Conservation (phyloP, 2,329 filamentous ascomycete species). For the Penicillium sp. region DNA sequence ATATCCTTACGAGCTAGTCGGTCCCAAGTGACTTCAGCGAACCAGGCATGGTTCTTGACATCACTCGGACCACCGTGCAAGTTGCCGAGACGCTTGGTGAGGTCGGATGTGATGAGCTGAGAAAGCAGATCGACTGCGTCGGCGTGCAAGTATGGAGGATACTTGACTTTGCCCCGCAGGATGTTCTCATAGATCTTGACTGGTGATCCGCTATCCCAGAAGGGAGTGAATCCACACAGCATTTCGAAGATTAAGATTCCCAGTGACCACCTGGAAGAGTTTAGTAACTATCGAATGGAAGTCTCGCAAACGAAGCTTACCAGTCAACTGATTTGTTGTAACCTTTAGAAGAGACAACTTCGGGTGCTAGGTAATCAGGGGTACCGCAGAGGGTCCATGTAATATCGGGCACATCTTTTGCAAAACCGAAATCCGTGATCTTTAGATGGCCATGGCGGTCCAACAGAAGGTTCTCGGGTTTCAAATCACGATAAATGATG, state of each 20-base stretch:
- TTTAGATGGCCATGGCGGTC: conserved; percentile 93
- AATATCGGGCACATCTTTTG: conserved; percentile 96
- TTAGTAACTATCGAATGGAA: conserved; percentile 4
- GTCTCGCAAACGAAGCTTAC: conserved; percentile 55
- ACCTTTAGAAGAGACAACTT: conserved; percentile 98
- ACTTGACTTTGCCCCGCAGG: conserved; percentile 91
- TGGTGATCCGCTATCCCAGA: conserved; percentile 96
- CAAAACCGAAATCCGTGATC: conserved; percentile 98
- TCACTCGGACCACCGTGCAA: conserved; percentile 86
- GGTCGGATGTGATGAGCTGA: conserved; percentile 87
- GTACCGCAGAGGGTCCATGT: conserved; percentile 99
- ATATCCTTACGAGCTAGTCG: conserved; percentile 92
- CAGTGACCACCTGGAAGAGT: conserved; percentile 78
- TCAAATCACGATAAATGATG: conserved; percentile 97
- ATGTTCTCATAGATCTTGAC: conserved; percentile 99
- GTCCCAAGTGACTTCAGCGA: conserved; percentile 97
- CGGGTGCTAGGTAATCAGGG: conserved; percentile 93
- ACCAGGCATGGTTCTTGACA: conserved; percentile 95
- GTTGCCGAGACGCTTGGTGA: conserved; percentile 94
- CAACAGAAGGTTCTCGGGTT: conserved; percentile 88
- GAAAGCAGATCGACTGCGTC: conserved; percentile 92
- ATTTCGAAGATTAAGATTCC: conserved; percentile 99
- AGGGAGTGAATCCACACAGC: conserved; percentile 97
- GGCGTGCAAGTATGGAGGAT: conserved; percentile 90
- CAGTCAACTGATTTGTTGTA: conserved; percentile 99